phyloP scores from a whole-genome alignment of 2,329 filamentous ascomycete genomes.

The Fusarium globosum region DNA sequence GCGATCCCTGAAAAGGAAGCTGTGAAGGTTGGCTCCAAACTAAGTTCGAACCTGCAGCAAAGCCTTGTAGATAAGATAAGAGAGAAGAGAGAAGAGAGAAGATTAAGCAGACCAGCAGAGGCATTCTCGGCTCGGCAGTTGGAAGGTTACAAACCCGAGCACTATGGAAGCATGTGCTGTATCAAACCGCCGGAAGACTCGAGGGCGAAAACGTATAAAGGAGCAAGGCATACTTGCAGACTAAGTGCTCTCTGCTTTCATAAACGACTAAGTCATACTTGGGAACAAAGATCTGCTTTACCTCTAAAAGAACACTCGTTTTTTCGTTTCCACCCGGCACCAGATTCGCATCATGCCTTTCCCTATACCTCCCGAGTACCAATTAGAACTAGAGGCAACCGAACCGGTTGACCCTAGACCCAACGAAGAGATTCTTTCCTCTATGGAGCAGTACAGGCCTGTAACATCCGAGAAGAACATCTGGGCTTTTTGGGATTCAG shows the following conservation, averaged over 20 bases:
- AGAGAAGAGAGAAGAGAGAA: fast-evolving
- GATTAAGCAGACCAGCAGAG: background rate
- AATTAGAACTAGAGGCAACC: background rate
- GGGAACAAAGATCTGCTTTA: fast-evolving
- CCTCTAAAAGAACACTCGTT: background rate
- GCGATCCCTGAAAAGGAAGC: background rate
- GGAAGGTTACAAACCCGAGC: too few relatives aligned
- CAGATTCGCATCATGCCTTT: background rate
- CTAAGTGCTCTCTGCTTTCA: too few relatives aligned
- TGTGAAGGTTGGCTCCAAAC: fast-evolving
- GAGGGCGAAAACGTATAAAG: background rate
- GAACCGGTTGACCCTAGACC: background rate
- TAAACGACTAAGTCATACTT: background rate
- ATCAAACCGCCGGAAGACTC: fast-evolving
- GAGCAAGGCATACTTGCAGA: too few relatives aligned
- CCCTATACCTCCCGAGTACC: background rate
- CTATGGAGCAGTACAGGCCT: background rate
- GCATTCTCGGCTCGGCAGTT: background rate
- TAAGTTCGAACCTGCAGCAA: background rate
- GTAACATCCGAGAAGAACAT: background rate
- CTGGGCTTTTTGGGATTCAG: background rate
- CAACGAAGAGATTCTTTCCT: background rate
- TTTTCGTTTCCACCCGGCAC: fast-evolving
- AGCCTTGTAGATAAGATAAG: background rate
- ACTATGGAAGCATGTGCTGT: background rate